phyloP scores from a whole-genome alignment of 768 basidiomycete species.

The Phaffia australis region DNA sequence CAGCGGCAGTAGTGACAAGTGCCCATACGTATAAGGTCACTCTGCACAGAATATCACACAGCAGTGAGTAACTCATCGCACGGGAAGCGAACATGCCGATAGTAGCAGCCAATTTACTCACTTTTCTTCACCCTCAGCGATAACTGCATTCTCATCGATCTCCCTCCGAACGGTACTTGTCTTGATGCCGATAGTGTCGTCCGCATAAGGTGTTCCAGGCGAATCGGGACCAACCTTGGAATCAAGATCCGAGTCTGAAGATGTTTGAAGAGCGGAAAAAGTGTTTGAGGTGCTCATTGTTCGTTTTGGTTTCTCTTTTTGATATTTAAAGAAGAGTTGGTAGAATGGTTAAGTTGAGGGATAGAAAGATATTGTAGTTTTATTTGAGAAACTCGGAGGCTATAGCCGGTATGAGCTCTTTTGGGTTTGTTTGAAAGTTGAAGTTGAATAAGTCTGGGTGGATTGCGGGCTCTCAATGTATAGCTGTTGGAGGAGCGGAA shows the following conservation, averaged over 20 bases:
- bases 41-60: slow-evolving; percentile 8
- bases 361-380: not conserved
- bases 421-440: not conserved
- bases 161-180: slow-evolving; percentile 14
- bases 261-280: slow-evolving; percentile 4
- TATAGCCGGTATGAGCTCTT: not conserved
- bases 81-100: not conserved
- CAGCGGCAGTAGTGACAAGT: slow-evolving; percentile 62
- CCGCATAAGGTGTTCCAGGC: not conserved
- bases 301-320: not conserved
- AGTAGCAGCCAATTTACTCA: slow-evolving; percentile 13
- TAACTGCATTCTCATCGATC: slow-evolving; percentile 29
- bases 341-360: not conserved
- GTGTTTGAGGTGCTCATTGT: not conserved
- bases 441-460: slow-evolving; percentile 1
- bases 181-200: slow-evolving; percentile 4
- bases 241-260: not conserved
- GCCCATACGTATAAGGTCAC: slow-evolving; percentile 68
- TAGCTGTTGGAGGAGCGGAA: slow-evolving; percentile 1
- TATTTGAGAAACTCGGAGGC: not conserved
- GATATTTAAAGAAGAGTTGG: not conserved
- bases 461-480: slow-evolving; percentile 1
- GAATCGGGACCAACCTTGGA: not conserved
- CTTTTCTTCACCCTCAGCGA: slow-evolving; percentile 36
- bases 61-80: not conserved